Conservation (phyloP, 1,284 basidiomycete genomes). For the Kalmanozyma brasiliensis region DNA sequence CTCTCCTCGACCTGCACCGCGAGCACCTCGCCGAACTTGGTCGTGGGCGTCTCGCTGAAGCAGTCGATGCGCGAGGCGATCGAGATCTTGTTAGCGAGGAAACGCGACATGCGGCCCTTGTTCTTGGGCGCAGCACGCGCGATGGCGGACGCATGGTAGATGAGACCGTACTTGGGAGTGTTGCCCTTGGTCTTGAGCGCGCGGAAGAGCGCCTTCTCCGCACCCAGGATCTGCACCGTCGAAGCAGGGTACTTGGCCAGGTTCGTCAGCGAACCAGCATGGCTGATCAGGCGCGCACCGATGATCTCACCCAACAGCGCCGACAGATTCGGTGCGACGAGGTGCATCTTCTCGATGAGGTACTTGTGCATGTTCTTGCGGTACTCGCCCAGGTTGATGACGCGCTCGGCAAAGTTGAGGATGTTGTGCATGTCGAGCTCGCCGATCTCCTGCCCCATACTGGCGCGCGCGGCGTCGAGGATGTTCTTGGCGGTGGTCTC, state of each 20-base stretch:
- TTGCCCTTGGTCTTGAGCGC: conserved; percentile 99
- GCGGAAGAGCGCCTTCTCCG: conserved; percentile 97
- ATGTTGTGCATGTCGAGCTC: conserved; percentile 98
- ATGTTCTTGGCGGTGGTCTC: conserved; percentile 89
- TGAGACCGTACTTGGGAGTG: conserved; percentile 96
- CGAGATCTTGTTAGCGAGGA: conserved; percentile 96
- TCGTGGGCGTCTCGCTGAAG: conserved; percentile 84
- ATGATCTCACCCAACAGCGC: conserved; percentile 96
- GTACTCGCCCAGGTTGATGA: conserved; percentile 92
- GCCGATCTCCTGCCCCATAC: conserved; percentile 92
- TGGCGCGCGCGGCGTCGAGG: conserved; percentile 90
- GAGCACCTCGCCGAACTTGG: conserved; percentile 95
- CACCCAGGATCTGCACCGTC: conserved; percentile 97
- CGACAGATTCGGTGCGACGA: conserved; percentile 94
- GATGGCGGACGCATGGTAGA: conserved; percentile 84
- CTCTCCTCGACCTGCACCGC: conserved; percentile 95
- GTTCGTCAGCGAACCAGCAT: conserved; percentile 92
- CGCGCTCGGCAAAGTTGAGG: conserved; percentile 87
- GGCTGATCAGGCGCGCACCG: conserved; percentile 93
- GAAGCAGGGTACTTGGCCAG: conserved; percentile 97
- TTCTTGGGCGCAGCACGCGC: conserved; percentile 92
- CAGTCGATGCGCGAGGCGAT: conserved; percentile 98
- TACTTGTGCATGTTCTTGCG: conserved; percentile 90
- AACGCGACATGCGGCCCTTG: conserved; percentile 85
- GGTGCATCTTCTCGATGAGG: conserved; percentile 96